These are phyloP conservation scores for Heliocybe sulcata DNA, from an alignment of 1,284 basidiomycete genomes.

Conservation along the genomic window DNA sequence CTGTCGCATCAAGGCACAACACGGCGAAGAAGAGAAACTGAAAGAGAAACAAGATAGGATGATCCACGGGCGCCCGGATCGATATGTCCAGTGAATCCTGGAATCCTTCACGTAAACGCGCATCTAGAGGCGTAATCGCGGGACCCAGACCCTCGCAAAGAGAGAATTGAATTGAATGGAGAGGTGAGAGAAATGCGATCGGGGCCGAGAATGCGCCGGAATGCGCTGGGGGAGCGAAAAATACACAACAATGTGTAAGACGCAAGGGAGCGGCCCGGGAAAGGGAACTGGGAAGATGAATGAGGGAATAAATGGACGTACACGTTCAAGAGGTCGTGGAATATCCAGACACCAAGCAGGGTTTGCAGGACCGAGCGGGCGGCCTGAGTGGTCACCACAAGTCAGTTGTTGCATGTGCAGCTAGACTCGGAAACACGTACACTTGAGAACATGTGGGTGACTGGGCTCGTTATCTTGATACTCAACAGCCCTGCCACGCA, in stretches of 20 bases:
- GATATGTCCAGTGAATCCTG: no score
- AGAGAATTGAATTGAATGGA: no score
- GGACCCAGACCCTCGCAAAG: no score
- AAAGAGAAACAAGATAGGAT: no score
- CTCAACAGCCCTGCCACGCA: conserved; percentile 64
- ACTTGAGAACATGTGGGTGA: conserved; percentile 73
- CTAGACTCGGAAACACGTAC: conserved; percentile 30
- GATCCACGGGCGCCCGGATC: no score
- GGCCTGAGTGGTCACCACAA: conserved; percentile 32
- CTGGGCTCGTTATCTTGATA: conserved; percentile 67
- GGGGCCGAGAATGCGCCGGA: no score
- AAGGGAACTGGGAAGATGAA: no score
- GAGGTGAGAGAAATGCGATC: no score
- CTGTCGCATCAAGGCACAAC: no score
- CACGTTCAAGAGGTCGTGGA: conserved; percentile 59
- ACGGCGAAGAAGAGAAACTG: conserved; percentile 3
- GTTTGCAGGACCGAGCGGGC: conserved; percentile 71
- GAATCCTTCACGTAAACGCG: no score
- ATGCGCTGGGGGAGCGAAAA: no score
- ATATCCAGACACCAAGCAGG: conserved; percentile 60
- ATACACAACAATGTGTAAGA: neutral
- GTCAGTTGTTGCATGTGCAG: conserved; percentile 2
- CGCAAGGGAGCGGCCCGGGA: neutral
- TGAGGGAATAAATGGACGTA: conserved; percentile 25
- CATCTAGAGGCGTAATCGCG: no score